Evolutionary conservation across 2,329 filamentous ascomycete genomes (phyloP), one percentile per base, ranked within the genome.

Genomic region (Pezicula neosporulosa): DNA sequence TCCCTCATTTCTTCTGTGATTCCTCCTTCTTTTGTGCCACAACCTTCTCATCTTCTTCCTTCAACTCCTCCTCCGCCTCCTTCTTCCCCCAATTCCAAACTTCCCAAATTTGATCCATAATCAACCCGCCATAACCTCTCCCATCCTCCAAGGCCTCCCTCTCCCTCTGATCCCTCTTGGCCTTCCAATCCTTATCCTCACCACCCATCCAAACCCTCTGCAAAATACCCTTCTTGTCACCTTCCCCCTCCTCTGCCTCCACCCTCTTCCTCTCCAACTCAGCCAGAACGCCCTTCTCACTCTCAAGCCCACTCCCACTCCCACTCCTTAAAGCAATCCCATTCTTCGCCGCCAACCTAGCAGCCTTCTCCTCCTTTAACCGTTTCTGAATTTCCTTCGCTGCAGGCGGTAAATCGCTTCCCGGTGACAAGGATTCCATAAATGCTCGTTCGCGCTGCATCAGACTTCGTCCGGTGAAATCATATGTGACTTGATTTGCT

Each of bases 131-230:
- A 62, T 72, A 74, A 3, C 64, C 66, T 59, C 69, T 72, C 42
- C 63, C 63, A 37, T 66, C 61, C 47, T 66, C 64, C 53, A 68
- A 45, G n/a, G 63, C 64, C 54, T 61, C 58, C 53, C 63, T 63
- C 44, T 65, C 63, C 27, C 60, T 64, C 49, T 61, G 48, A 38
- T 63, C 56, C 53, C 63, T 63, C 56, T 66, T 63, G 52, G 63
- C 62, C 46, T 66, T 60, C 55, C 63, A 65, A 52, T 65, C 64
- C 50, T 70, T 50, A n/a, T 66, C 66, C 63, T 82, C 80, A 36
- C 72, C 73, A 33, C 81, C 82, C 75, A 82, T 78, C 82, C 81
- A 85, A 15, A 83, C 64, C 56, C 72, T 72, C 55, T 76, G 69
- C 49, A 81, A 37, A 4, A 71, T 13, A 0, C 56, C 61, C 39